A percentile compares a stretch with the other conserved stretches of the same genome.
phyloP scores from a whole-genome alignment of 257 asterid genomes.

The Thymus quinquecostatus region DNA sequence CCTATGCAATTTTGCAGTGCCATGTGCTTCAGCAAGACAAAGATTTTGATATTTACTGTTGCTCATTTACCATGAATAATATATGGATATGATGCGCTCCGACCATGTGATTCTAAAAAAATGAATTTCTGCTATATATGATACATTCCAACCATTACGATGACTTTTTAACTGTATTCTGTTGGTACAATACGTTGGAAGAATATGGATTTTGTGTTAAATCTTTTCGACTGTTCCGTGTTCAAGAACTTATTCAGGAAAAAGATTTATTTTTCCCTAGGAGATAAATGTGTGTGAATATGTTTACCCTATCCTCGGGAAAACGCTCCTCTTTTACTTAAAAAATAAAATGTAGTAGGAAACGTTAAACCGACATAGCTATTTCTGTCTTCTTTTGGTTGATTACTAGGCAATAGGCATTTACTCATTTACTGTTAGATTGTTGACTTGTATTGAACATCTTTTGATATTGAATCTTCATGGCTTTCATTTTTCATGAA shows the following conservation, averaged over 20 bases:
- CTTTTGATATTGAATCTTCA: constrained; percentile 20
- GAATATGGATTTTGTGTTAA: neutral
- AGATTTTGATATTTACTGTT: constrained; percentile 27
- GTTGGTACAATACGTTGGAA: neutral
- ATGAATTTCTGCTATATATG: constrained; percentile 3
- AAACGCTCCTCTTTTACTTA: neutral
- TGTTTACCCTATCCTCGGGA: neutral
- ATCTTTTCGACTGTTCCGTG: no score
- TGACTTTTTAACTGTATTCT: neutral
- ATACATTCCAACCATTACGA: neutral
- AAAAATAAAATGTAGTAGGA: constrained; percentile 9
- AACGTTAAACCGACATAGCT: neutral
- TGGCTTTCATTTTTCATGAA: constrained; percentile 8
- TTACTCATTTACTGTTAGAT: constrained; percentile 2
- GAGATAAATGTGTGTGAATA: neutral
- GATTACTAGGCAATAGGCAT: constrained; percentile 5
- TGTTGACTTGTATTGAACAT: constrained; percentile 2
- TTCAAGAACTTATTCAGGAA: no score
- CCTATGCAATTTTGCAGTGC: constrained; percentile 6
- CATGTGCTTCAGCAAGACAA: constrained; percentile 6
- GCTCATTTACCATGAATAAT: neutral
- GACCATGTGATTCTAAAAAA: neutral
- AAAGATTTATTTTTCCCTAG: neutral
- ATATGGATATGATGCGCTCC: neutral
- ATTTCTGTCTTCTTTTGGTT: constrained; percentile 13